Percentiles rank a stretch among this genome's conserved stretches.
These are phyloP conservation scores for Tetraselmis striata DNA, from an alignment of 139 green algal species.

Conservation along the genomic window DNA sequence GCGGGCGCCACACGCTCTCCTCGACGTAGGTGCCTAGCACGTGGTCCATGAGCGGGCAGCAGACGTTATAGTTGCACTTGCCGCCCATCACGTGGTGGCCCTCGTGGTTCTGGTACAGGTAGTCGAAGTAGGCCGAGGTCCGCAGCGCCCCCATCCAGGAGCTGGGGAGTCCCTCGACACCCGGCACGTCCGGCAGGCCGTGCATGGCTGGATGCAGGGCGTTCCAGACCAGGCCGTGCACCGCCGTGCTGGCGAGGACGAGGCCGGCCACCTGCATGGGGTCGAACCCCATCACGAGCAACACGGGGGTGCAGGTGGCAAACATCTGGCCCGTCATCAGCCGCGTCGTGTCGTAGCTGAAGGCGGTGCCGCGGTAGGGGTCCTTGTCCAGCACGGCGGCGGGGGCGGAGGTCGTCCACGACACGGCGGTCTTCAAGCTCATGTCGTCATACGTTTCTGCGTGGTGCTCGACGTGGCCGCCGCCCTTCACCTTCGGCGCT, in stretches of 20 bases:
- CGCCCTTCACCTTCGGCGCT: slow-evolving; percentile 15
- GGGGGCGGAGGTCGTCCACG: slow-evolving; percentile 11
- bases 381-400: slow-evolving; percentile 4
- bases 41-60: slow-evolving; percentile 21
- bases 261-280: neutral
- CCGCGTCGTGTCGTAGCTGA: slow-evolving; percentile 14
- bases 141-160: neutral
- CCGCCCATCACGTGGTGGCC: slow-evolving; percentile 22
- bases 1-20: slow-evolving; percentile 8
- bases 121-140: slow-evolving; percentile 18
- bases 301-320: slow-evolving; percentile 1
- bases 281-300: slow-evolving; percentile 17
- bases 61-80: slow-evolving; percentile 26
- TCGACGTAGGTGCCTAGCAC: slow-evolving; percentile 16
- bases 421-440: slow-evolving; percentile 2
- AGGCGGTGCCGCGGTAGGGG: slow-evolving; percentile 25
- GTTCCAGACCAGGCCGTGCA: slow-evolving; percentile 23
- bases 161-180: slow-evolving; percentile 9
- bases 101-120: slow-evolving; percentile 22
- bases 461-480: slow-evolving; percentile 28
- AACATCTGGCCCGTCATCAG: slow-evolving; percentile 21
- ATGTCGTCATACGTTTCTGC: slow-evolving; percentile 27
- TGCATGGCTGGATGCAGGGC: slow-evolving; percentile 23
- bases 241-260: neutral
- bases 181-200: slow-evolving; percentile 17